Evolutionary conservation across 2,329 filamentous ascomycete species (phyloP).

Genomic region (Malbranchea zuffiana): DNA sequence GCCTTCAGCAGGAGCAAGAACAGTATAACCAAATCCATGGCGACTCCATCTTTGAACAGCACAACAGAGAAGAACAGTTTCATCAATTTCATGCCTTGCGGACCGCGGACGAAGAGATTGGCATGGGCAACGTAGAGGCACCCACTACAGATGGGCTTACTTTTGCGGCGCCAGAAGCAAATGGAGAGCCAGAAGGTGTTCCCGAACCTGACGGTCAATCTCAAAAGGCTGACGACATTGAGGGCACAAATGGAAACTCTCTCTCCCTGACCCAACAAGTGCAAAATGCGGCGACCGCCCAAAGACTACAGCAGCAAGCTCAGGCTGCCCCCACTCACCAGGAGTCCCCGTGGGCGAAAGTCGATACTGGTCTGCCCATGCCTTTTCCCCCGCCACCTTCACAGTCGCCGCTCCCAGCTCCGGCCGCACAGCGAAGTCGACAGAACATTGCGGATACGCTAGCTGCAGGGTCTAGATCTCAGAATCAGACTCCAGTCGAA

Average conservation of each 20-base stretch:
- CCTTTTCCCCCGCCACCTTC: constrained; percentile 61
- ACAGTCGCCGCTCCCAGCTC: constrained; percentile 73
- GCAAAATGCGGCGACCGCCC: constrained; percentile 53
- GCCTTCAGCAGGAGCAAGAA: constrained; percentile 51
- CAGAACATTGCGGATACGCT: constrained; percentile 73
- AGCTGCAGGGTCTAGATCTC: constrained; percentile 55
- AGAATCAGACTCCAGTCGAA: constrained; percentile 58
- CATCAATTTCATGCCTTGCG: constrained; percentile 73
- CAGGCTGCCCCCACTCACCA: constrained; percentile 30
- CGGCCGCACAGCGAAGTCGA: constrained; percentile 71
- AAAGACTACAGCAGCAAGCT: constrained; percentile 29
- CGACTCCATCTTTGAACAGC: constrained; percentile 39
- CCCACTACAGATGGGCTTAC: constrained; percentile 31
- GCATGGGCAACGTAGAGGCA: no score
- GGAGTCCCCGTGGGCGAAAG: constrained; percentile 48
- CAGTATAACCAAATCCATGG: constrained; percentile 39
- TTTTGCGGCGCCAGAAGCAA: constrained; percentile 24
- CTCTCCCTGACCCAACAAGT: constrained; percentile 75
- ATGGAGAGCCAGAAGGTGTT: constrained; percentile 16
- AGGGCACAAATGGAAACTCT: constrained; percentile 35
- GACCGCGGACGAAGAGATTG: constrained; percentile 49
- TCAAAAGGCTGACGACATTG: constrained; percentile 18
- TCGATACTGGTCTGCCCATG: constrained; percentile 55
- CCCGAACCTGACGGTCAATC: constrained; percentile 17
- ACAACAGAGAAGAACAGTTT: constrained; percentile 55